Evolutionary conservation across 768 basidiomycete genomes (phyloP), one percentile per base, ranked within the genome.

Genomic region (Pleurotus ostreatus): DNA sequence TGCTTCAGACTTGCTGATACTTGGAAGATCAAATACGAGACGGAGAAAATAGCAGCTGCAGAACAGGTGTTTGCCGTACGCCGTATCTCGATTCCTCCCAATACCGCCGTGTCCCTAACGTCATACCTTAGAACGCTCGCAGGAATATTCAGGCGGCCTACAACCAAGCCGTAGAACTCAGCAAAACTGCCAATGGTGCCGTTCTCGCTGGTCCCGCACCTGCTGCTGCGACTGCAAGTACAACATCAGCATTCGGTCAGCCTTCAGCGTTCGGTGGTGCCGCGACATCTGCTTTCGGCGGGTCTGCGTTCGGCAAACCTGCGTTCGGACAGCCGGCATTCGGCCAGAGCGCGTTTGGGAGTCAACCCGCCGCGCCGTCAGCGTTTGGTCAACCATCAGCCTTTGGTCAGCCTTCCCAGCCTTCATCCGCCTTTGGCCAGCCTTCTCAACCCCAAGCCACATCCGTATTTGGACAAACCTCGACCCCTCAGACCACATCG

Each of bases 1-100:
- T 1, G 30, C 30, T 34, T 34, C 9, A 34, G 30, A 34, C 30
- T 9, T 9, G 30, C 30, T 34, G 30, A 34, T 34, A 34, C 18
- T 38, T 15, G 44, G 23, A 48, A 83, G 81, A 60, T 73, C 61
- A 78, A 79, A 60, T 88, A 85, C 57, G 89, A 92, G 69, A 66
- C 74, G 4, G 75, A 76, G 26, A 77, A 78, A 61, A 85, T 80
- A 30, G 60, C 76, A 5, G 71, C 77, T 13, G 84, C 88, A 6
- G 78, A 84, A 5, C 74, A 79, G 49, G 65, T 70, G 12, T 80
- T 69, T 58, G 55, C 67, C 12, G 79, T 80, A 60, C 38, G 71
- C 59, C 51, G 9, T 23, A 9, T 56, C 46, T 41, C 9, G 0
- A 38, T n/a, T 13, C 25, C 41, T 40, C 5, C 9, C 2, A n/a